A percentile compares a stretch with the other conserved stretches of the same genome.
phyloP scores from a whole-genome alignment of 805 yeast species.

The Candida glaebosa region DNA sequence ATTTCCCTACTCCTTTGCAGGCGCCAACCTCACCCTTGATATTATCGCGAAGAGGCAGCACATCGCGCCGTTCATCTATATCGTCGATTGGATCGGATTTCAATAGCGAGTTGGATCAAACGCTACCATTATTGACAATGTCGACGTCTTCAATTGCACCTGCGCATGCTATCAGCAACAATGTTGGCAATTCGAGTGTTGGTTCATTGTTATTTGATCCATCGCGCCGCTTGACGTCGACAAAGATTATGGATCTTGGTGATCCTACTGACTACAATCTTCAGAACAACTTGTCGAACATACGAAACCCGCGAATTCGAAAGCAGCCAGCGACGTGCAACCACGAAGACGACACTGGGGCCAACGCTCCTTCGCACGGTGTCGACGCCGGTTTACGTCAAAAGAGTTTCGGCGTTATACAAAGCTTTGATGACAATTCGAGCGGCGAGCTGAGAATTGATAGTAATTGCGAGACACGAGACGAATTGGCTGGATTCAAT shows the following conservation, averaged over 20 bases:
- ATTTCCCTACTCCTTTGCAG: conserved; percentile 2
- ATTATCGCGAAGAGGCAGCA: conserved; percentile 4
- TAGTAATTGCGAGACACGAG: neutral
- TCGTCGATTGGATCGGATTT: conserved; percentile 15
- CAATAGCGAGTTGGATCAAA: conserved; percentile 24
- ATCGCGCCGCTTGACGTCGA: conserved; percentile 17
- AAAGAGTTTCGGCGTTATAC: conserved; percentile 15
- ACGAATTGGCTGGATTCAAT: too few relatives aligned
- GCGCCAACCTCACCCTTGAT: conserved; percentile 11
- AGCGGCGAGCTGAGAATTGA: neutral
- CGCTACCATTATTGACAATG: conserved; percentile 26
- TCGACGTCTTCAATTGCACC: conserved; percentile 21
- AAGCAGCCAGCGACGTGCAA: conserved; percentile 22
- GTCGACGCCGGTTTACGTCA: conserved; percentile 11
- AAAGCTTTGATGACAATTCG: neutral
- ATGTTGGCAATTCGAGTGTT: conserved; percentile 20
- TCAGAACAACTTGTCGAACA: conserved; percentile 15
- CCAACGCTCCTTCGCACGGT: too few relatives aligned
- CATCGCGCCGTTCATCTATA: conserved; percentile 19
- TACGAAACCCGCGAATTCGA: conserved; percentile 26
- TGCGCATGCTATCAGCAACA: conserved; percentile 4
- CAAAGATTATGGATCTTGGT: conserved; percentile 22
- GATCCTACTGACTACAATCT: conserved; percentile 15
- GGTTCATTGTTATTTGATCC: conserved; percentile 21
- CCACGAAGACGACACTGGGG: neutral